These are phyloP conservation scores for Pulveroboletus sp. DNA, from an alignment of 768 basidiomycete genomes.

Conservation along the genomic window DNA sequence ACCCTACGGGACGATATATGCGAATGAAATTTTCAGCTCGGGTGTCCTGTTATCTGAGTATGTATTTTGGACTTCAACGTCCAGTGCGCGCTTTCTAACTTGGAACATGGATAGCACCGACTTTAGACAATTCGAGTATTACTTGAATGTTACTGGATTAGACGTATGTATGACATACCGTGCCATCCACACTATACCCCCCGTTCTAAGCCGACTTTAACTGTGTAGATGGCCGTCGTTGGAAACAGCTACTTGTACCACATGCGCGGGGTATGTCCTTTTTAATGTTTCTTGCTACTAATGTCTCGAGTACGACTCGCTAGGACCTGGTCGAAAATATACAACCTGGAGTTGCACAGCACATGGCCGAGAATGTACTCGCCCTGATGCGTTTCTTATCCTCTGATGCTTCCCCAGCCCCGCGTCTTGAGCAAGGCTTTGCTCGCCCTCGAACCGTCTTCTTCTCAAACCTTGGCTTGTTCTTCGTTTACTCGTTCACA, in stretches of 20 bases:
- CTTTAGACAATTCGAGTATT: constrained; percentile 90
- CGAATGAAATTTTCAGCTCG: constrained; percentile 90
- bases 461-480: constrained; percentile 65
- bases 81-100: constrained; percentile 8
- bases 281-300: neutral
- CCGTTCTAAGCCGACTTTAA: constrained; percentile 1
- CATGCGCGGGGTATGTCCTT: constrained; percentile 69
- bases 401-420: constrained; percentile 65
- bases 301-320: neutral
- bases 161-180: constrained; percentile 57
- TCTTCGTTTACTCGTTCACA: constrained; percentile 72
- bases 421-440: constrained; percentile 52
- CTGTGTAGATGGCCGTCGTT: constrained; percentile 78
- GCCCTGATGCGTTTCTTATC: constrained; percentile 77
- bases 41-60: constrained; percentile 90
- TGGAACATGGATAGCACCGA: constrained; percentile 63
- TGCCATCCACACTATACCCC: neutral
- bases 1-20: constrained; percentile 86
- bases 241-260: constrained; percentile 94
- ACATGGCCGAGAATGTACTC: constrained; percentile 88
- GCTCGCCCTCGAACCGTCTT: constrained; percentile 67
- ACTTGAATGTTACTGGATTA: constrained; percentile 85
- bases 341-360: constrained; percentile 78
- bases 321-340: constrained; percentile 82
- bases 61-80: constrained; percentile 11